Percentiles rank a stretch among this genome's conserved stretches.
These are phyloP conservation scores for Lagenaria siceraria DNA, from an alignment of 306 rosid genomes.

Conservation along the genomic window DNA sequence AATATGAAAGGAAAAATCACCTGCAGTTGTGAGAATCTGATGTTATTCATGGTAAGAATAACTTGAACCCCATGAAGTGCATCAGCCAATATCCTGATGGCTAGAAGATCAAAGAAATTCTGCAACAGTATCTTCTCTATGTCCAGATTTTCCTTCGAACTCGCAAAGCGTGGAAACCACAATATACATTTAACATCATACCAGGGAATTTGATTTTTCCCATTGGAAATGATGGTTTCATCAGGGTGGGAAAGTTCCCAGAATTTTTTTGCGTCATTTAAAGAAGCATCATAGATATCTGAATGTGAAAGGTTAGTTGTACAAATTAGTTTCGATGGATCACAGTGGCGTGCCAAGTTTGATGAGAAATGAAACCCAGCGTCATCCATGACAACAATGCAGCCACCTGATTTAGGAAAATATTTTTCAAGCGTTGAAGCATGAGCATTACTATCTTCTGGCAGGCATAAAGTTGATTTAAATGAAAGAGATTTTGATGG, in stretches of 20 bases:
- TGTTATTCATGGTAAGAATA: constrained; percentile 62
- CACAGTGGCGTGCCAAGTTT: constrained; percentile 27
- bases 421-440: constrained; percentile 32
- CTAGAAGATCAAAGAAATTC: constrained; percentile 54
- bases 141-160: constrained; percentile 32
- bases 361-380: constrained; percentile 37
- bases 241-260: constrained; percentile 62
- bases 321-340: constrained; percentile 50
- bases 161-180: constrained; percentile 63
- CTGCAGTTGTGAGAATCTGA: constrained; percentile 76
- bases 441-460: constrained; percentile 31
- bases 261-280: constrained; percentile 37
- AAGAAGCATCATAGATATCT: constrained; percentile 27
- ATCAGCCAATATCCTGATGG: constrained; percentile 55
- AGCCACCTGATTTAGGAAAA: constrained; percentile 34
- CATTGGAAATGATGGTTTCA: constrained; percentile 53
- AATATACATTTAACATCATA: constrained; percentile 38
- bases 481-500: constrained; percentile 16
- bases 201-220: constrained; percentile 51
- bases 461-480: constrained; percentile 27
- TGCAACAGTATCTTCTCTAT: constrained; percentile 27
- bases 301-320: constrained; percentile 43
- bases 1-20: constrained; percentile 18
- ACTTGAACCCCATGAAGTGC: constrained; percentile 33
- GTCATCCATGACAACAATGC: constrained; percentile 66